Evolutionary conservation across 495 filamentous ascomycete genomes (phyloP), one percentile per base, ranked within the genome.

Genomic region (Glarea lozoyensis): DNA sequence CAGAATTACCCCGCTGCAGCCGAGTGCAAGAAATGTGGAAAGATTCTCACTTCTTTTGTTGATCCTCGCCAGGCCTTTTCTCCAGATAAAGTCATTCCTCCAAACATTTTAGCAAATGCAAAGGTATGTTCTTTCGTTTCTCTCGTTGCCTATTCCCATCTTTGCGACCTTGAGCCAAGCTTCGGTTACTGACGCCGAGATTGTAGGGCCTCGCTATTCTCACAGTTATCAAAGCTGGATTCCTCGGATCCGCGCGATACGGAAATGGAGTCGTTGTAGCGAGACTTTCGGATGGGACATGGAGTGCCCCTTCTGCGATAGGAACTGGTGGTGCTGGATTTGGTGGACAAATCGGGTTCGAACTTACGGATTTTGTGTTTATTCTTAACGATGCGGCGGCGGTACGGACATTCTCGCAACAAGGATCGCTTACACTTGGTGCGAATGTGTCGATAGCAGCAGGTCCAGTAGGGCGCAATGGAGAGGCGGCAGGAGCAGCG

Each of bases 351-450:
- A 94, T 98, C 57, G 92, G 92, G 22, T 90, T 94, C 67, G 92
- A 98, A 62, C 67, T 98, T 46, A 97, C 93, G 31, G 92, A 98
- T 59, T 97, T 98, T 60, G 93, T 98, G 54, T 97, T 98, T 69
- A 95, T 97, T 46, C 79, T 98, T 37, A 98, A 98, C 62, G 92
- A 98, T 58, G 73, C 81, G 30, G 78, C 74, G 30, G 92, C 92
- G 18, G 92, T 98, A 30, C 86, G 84, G 59, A 92, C 92, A 25
- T 97, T 97, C 62, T 89, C 92, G 2, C 90, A 97, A 62, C 74
- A 80, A 40, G 92, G 93, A 12, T 87, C 80, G 13, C 64, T 98
- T 29, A 96, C 92, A 39, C 72, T 98, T 15, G 92, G 92, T 50
- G 92, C 93, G 46, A 98, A 98, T 57, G 92, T 97, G 13, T 94